Evolutionary conservation across 73 alveolate genomes (phyloP), one percentile per base, ranked within the genome.

Genomic region (Effrenium voratum): DNA sequence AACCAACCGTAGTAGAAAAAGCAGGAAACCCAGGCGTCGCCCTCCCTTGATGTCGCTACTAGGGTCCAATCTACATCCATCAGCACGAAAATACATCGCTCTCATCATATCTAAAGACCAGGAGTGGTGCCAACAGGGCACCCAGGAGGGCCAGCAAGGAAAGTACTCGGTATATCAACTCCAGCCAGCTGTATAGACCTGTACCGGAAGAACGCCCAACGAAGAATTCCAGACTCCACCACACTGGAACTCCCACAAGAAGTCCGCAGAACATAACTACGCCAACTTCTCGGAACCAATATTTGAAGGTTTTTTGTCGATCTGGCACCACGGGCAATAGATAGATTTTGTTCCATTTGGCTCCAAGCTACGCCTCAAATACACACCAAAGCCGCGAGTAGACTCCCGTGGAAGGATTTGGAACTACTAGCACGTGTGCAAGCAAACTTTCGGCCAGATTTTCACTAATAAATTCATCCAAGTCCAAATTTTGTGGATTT

Each of bases 381-480:
- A 82, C 93, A 82, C 93, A 82, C 93, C 93, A 82, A 28, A 82
- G 75, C 76, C 93, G 30, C 26, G 93, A 82, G 36, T 82, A 82
- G 10, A 82, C 93, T 34, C 76, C 93, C 22, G 15, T 41, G 4
- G 76, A 47, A 34, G 93, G 93, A 82, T 82, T 82, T 34, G 93
- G 93, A 36, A 82, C 93, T 0, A 82, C 93, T 36, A 82, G 93
- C 49, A 82, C 32, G 52, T 82, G 66, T 22, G 93, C 30, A 49
- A 46, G 36, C 12, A 50, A 63, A 82, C 76, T 32, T 19, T 50
- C 47, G 24, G 13, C 5, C 76, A 82, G 32, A 52, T n/a, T n/a
- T n/a, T n/a, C n/a, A n/a, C 93, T 75, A 52, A 82, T 82, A 34
- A 82, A 82, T 50, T 82, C 93, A 10, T 82, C 76, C 76, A 82